Percentiles rank a stretch among this genome's conserved stretches.
These are phyloP conservation scores for Tuber brumale DNA, from an alignment of 495 filamentous ascomycete species.

Conservation along the genomic window DNA sequence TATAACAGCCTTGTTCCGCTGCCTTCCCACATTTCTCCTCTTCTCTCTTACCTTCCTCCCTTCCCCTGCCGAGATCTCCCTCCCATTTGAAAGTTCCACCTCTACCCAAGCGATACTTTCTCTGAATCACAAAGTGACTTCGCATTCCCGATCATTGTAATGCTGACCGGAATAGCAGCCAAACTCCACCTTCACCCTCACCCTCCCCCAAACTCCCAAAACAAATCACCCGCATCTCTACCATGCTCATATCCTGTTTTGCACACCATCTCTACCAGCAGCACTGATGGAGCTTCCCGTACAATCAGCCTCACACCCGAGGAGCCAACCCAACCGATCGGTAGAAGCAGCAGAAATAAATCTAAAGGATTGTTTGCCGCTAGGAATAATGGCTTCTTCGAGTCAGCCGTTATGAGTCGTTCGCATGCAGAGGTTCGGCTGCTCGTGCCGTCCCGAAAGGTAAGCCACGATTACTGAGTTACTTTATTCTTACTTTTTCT, in stretches of 20 bases:
- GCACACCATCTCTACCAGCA: conserved; percentile 23
- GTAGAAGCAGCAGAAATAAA: conserved; percentile 39
- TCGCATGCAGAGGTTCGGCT: conserved; percentile 39
- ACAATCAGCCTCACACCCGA: conserved; percentile 38
- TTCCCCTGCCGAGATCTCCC: neutral
- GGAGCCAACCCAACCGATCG: conserved; percentile 33
- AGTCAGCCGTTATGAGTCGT: conserved; percentile 41
- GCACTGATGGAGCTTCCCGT: conserved; percentile 31
- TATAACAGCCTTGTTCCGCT: neutral
- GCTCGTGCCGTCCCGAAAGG: conserved; percentile 36
- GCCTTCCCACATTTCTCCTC: neutral
- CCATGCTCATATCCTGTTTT: conserved; percentile 36
- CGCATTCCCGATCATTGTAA: neutral
- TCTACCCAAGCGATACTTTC: neutral
- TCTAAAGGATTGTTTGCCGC: conserved; percentile 39
- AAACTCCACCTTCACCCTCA: conserved; percentile 38
- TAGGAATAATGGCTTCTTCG: conserved; percentile 41
- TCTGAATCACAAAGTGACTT: neutral
- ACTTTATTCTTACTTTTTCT: conserved; percentile 2
- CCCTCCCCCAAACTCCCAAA: conserved; percentile 29
- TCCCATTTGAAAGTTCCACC: neutral
- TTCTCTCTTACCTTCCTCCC: neutral
- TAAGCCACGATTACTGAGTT: conserved; percentile 8
- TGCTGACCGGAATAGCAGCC: conserved; percentile 33
- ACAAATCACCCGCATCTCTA: conserved; percentile 26